phyloP scores from a whole-genome alignment of 2,329 filamentous ascomycete species.

The Paraconiothyrium sp. region DNA sequence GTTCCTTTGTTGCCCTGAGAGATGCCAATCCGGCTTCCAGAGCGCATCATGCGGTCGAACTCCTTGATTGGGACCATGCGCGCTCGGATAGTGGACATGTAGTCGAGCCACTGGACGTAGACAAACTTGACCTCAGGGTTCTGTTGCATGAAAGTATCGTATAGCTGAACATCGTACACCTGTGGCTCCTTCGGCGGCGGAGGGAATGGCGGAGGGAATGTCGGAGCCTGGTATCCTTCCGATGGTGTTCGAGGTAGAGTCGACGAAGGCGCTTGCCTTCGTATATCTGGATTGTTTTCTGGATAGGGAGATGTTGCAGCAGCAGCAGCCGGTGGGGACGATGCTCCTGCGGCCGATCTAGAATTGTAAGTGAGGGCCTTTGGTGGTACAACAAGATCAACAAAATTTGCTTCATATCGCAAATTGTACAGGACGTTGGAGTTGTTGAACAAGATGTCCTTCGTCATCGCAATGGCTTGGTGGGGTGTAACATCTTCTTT shows the following conservation, averaged over 20 bases:
- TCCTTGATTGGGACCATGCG: conserved; percentile 71
- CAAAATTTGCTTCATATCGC: conserved; percentile 51
- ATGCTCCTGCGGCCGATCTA: conserved; percentile 31
- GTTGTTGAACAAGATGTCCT: conserved; percentile 78
- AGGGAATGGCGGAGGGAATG: conserved; percentile 37
- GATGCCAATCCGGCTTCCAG: conserved; percentile 63
- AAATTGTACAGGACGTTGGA: conserved; percentile 79
- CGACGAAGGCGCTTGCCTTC: conserved; percentile 2
- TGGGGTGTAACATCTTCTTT: conserved; percentile 67
- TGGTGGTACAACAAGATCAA: conserved; percentile 32
- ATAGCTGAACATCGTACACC: conserved; percentile 50
- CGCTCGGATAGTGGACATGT: conserved; percentile 73
- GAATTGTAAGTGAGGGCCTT: conserved; percentile 37
- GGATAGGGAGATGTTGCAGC: conserved; percentile 8
- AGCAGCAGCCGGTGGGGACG: conserved; percentile 20
- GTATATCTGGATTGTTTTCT: background rate
- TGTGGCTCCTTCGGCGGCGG: conserved; percentile 40
- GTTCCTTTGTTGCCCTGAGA: conserved; percentile 72
- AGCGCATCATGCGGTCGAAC: conserved; percentile 49
- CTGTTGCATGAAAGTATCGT: conserved; percentile 60
- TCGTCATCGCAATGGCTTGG: conserved; percentile 71
- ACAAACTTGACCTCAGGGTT: conserved; percentile 70
- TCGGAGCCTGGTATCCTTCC: conserved; percentile 24
- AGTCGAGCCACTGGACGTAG: conserved; percentile 80
- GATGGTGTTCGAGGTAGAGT: conserved; percentile 15